phyloP scores from a whole-genome alignment of 139 green algal genomes.

The Picochlorum sp. region DNA sequence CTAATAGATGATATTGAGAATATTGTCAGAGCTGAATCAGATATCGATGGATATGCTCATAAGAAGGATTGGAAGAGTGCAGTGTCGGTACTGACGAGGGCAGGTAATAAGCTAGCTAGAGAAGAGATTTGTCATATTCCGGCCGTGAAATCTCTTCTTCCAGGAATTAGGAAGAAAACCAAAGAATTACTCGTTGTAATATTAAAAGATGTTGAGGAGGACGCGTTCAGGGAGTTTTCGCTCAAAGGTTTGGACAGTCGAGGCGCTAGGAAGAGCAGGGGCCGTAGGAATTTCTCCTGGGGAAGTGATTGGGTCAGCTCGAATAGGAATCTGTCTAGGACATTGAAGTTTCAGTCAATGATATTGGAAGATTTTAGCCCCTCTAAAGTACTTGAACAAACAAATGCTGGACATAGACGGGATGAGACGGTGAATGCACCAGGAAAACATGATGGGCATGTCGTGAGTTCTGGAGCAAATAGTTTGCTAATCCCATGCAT shows the following conservation, averaged over 20 bases:
- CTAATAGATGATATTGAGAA: constrained; percentile 55
- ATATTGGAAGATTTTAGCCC: too few species aligned
- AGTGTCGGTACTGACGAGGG: constrained; percentile 24
- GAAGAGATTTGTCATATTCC: constrained; percentile 47
- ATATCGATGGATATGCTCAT: constrained; percentile 25
- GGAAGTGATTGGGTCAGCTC: too few species aligned
- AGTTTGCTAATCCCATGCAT: background rate
- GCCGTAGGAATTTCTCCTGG: too few species aligned
- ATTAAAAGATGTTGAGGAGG: constrained; percentile 23
- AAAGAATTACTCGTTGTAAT: background rate
- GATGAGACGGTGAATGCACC: too few species aligned
- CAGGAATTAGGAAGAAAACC: constrained; percentile 13
- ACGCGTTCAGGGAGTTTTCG: background rate
- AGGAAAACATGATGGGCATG: background rate
- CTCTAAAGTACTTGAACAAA: too few species aligned
- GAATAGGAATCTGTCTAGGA: too few species aligned
- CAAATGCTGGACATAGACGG: too few species aligned
- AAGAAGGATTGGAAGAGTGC: constrained; percentile 32
- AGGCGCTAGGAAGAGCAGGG: too few species aligned
- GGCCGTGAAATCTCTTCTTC: constrained; percentile 37
- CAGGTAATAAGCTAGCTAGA: background rate
- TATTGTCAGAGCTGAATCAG: background rate
- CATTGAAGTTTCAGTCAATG: too few species aligned
- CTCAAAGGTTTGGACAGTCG: background rate
- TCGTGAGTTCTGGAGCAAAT: background rate